Percentiles rank a stretch among this genome's conserved stretches.
These are phyloP conservation scores for Pleurotus platypus DNA, from an alignment of 768 basidiomycete species.

Conservation along the genomic window DNA sequence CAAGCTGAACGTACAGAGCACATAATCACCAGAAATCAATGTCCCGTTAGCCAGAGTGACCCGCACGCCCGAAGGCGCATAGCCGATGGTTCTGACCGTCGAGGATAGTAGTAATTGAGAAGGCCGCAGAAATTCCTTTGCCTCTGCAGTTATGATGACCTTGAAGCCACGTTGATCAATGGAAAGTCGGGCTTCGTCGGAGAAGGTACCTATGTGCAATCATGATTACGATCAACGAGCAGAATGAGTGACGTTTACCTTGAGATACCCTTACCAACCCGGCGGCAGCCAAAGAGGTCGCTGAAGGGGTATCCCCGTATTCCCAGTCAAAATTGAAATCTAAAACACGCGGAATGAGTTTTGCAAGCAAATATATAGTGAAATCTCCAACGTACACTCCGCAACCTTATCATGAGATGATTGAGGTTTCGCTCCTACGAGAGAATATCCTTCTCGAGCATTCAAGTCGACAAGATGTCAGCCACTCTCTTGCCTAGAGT, in stretches of 20 bases:
- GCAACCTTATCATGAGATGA: constrained; percentile 45
- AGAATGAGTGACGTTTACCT: neutral
- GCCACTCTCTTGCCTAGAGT: constrained; percentile 40
- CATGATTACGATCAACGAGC: too few relatives aligned
- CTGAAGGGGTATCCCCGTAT: constrained; percentile 45
- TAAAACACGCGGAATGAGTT: neutral
- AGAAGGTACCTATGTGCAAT: constrained; percentile 44
- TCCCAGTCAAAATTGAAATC: constrained; percentile 3
- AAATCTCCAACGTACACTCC: constrained; percentile 43
- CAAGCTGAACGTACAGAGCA: constrained; percentile 63
- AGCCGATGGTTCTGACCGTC: constrained; percentile 43
- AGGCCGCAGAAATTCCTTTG: constrained; percentile 46
- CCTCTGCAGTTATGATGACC: constrained; percentile 54
- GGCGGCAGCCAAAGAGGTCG: constrained; percentile 58
- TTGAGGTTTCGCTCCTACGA: constrained; percentile 42
- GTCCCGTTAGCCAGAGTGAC: constrained; percentile 44
- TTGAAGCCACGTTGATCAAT: constrained; percentile 65
- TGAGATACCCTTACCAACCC: constrained; percentile 43
- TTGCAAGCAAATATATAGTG: too few relatives aligned
- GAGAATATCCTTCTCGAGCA: constrained; percentile 48
- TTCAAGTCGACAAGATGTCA: constrained; percentile 49
- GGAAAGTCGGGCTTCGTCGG: constrained; percentile 45
- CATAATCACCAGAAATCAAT: constrained; percentile 49
- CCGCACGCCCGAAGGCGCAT: constrained; percentile 39
- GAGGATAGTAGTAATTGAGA: constrained; percentile 48